Conservation (phyloP, 1,284 basidiomycete genomes). For the Erythrobasidium hasegawianum region DNA sequence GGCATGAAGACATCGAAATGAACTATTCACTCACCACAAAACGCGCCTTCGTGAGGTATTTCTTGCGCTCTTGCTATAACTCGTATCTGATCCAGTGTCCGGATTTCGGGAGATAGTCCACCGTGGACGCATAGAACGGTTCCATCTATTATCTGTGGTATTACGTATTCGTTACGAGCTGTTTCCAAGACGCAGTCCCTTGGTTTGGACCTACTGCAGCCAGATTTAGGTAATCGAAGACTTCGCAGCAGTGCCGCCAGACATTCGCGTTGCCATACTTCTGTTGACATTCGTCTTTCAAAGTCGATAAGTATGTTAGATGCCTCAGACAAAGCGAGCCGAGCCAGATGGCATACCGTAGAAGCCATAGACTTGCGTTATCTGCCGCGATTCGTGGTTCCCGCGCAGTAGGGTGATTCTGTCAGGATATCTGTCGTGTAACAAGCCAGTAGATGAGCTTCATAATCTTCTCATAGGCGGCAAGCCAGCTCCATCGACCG, state of each 20-base stretch:
- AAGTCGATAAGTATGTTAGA: too few species aligned
- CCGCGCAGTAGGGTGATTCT: conserved; percentile 84
- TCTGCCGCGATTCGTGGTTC: conserved; percentile 93
- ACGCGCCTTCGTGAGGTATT: conserved; percentile 95
- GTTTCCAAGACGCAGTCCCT: too few species aligned
- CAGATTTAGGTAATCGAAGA: conserved; percentile 90
- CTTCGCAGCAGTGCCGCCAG: conserved; percentile 92
- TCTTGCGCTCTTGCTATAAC: conserved; percentile 88
- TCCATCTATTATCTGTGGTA: conserved; percentile 96
- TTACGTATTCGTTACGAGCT: too few species aligned
- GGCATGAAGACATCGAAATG: too few species aligned
- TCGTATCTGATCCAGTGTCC: conserved; percentile 85
- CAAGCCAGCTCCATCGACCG: too few species aligned
- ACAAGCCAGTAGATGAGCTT: too few species aligned
- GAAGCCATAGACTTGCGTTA: conserved; percentile 97
- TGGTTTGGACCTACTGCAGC: conserved; percentile 64
- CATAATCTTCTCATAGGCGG: too few species aligned
- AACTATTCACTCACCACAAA: conserved; percentile 80
- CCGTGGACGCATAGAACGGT: conserved; percentile 88
- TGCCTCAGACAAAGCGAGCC: too few species aligned
- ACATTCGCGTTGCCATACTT: conserved; percentile 91
- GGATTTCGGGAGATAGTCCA: conserved; percentile 84
- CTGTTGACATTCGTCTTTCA: conserved; percentile 96
- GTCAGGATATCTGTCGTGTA: conserved; percentile 72
- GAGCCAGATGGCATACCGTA: too few species aligned